Evolutionary conservation across 352 stramenopile genomes (phyloP), one percentile per base, ranked within the genome.

Genomic region (Phytophthora fragariaefolia): DNA sequence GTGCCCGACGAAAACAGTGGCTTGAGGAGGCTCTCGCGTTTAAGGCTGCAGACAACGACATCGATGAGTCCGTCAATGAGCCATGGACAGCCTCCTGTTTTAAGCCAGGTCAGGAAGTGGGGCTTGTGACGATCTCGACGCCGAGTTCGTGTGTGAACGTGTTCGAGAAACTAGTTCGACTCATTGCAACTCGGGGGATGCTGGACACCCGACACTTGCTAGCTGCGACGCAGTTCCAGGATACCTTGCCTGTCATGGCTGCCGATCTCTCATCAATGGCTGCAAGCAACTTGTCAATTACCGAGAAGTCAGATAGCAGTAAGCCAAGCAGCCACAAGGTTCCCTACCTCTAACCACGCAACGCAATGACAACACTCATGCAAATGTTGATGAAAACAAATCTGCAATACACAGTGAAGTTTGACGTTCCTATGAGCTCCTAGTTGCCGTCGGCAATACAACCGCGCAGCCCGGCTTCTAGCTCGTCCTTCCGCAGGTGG

Each of bases 121-220:
- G 73, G 0, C 45, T 84, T 1, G 58, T 74, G 34, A 49, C 65
- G 6, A 56, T 82, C 18, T 58, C 28, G 1, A 73, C 69, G 9
- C 68, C 80, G 1, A 24, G 58, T 1, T 54, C 69, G 0, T 91
- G 82, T n/a, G 47, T 80, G 1, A 73, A 72, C 3, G 64, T 80
- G n/a, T 91, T 91, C 32, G 71, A 88, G 36, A 77, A 69, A 9
- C 50, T 91, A 36, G 48, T 91, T 27, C 78, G 72, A 7, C 70
- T 91, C 32, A 81, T 89, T 26, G 61, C 84, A 6, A 72, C 79
- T 7, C 70, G 75, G 4, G 80, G 74, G 8, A 42, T 65, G 32
- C 45, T 74, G 27, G 53, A 69, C 36, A 66, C 53, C 10, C 58
- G 40, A 9, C 24, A 47, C 22, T 59, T 72, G 18, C 57, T 52